These are phyloP conservation scores for Balakata baccata DNA, from an alignment of 345 rosid genomes.

Conservation along the genomic window DNA sequence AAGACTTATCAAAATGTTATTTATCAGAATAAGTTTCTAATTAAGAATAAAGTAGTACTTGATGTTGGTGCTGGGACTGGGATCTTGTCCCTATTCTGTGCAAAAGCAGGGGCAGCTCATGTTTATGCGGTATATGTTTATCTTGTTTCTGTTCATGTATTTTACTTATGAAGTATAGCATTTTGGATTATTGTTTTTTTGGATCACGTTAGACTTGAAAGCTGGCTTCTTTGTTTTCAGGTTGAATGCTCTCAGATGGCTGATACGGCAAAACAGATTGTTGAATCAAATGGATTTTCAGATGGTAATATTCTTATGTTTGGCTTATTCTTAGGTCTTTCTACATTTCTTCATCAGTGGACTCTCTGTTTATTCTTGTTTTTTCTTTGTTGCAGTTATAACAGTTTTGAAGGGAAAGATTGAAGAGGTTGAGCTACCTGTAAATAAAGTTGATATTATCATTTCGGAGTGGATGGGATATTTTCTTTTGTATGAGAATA, in stretches of 20 bases:
- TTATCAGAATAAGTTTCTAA: conserved; percentile 83
- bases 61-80: conserved; percentile 99
- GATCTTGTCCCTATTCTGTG: conserved; percentile 92
- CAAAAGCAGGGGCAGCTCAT: conserved; percentile 92
- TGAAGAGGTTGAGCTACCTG: conserved; percentile 92
- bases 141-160: background rate
- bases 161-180: background rate
- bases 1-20: conserved; percentile 95
- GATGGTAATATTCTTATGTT: conserved; percentile 44
- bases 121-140: conserved; percentile 69
- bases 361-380: background rate
- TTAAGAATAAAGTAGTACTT: conserved; percentile 85
- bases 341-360: background rate
- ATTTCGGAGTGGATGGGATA: conserved; percentile 99
- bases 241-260: conserved; percentile 96
- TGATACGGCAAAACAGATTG: conserved; percentile 89
- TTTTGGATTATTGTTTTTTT: background rate
- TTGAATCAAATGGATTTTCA: conserved; percentile 75
- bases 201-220: conserved; percentile 7
- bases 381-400: conserved; percentile 46
- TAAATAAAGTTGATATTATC: conserved; percentile 82
- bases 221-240: conserved; percentile 30
- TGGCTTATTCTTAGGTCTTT: background rate
- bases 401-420: conserved; percentile 97
- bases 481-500: conserved; percentile 90